These are phyloP conservation scores for Scytalidium lignicola DNA, from an alignment of 2,329 filamentous ascomycete species.

Conservation along the genomic window DNA sequence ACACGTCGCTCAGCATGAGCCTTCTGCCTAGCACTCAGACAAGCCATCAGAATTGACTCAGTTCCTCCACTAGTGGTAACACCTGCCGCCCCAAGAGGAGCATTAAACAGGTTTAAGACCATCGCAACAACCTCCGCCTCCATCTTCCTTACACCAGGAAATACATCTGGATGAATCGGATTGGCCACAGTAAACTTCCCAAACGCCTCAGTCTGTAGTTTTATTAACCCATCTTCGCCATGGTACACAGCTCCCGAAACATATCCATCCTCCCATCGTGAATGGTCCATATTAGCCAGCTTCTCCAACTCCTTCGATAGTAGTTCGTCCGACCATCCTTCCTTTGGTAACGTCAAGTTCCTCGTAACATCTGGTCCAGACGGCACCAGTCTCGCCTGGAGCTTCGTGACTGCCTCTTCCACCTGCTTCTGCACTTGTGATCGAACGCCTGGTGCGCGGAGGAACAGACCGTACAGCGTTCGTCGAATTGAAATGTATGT, in stretches of 20 bases:
- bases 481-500: constrained; percentile 68
- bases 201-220: constrained; percentile 88
- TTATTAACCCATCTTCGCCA: constrained; percentile 74
- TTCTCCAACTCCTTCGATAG: constrained; percentile 74
- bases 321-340: constrained; percentile 76
- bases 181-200: constrained; percentile 92
- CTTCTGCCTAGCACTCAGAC: constrained; percentile 83
- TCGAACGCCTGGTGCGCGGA: constrained; percentile 81
- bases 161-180: constrained; percentile 96
- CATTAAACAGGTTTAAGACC: constrained; percentile 86
- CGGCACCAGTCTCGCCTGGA: constrained; percentile 80
- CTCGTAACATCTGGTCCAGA: constrained; percentile 64
- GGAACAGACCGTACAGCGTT: constrained; percentile 76
- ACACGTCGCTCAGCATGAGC: constrained; percentile 80
- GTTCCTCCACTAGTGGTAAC: constrained; percentile 91
- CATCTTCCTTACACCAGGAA: constrained; percentile 98
- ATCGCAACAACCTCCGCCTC: constrained; percentile 97
- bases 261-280: constrained; percentile 90
- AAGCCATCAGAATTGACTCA: constrained; percentile 95
- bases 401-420: constrained; percentile 69
- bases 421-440: constrained; percentile 82
- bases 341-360: constrained; percentile 72
- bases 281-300: constrained; percentile 84
- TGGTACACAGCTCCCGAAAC: constrained; percentile 97
- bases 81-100: constrained; percentile 76